Conservation (phyloP, 116 monocot species). For the Papilionanthe hybrid region DNA sequence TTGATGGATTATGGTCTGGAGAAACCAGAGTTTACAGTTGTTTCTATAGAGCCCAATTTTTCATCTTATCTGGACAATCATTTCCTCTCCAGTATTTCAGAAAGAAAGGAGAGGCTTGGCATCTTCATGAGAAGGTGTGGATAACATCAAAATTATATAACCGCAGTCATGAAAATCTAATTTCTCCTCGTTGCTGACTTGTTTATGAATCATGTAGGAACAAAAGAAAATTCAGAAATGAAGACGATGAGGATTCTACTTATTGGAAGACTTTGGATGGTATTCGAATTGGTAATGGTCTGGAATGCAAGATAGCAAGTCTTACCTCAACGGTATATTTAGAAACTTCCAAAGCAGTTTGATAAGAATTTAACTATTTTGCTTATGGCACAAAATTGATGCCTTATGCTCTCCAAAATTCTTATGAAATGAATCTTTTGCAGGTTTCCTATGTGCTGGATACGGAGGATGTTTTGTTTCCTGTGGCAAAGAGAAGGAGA, state of each 20-base stretch:
- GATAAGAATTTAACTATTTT: neutral
- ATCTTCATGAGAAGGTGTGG: conserved; percentile 60
- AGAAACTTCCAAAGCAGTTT: neutral
- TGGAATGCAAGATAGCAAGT: conserved; percentile 83
- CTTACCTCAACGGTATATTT: conserved; percentile 56
- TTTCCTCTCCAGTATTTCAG: conserved; percentile 38
- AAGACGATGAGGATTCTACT: conserved; percentile 22
- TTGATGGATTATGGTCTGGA: conserved; percentile 66
- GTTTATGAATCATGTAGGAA: conserved; percentile 35
- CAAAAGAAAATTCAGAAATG: conserved; percentile 43
- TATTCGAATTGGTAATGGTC: conserved; percentile 52
- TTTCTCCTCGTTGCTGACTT: neutral
- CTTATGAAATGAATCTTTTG: too few species aligned
- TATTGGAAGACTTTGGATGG: conserved; percentile 20
- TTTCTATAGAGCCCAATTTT: conserved; percentile 69
- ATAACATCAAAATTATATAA: neutral
- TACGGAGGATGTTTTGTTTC: conserved; percentile 68
- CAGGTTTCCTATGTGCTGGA: conserved; percentile 85
- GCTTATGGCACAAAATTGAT: too few species aligned
- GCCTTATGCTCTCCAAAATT: too few species aligned
- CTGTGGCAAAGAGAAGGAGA: conserved; percentile 43
- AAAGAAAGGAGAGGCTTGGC: conserved; percentile 30
- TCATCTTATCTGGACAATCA: conserved; percentile 52
- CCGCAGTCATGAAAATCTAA: neutral
- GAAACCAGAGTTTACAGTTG: conserved; percentile 58